These are phyloP conservation scores for Epichloe amarillans DNA, from an alignment of 2,329 filamentous ascomycete species.

Conservation along the genomic window DNA sequence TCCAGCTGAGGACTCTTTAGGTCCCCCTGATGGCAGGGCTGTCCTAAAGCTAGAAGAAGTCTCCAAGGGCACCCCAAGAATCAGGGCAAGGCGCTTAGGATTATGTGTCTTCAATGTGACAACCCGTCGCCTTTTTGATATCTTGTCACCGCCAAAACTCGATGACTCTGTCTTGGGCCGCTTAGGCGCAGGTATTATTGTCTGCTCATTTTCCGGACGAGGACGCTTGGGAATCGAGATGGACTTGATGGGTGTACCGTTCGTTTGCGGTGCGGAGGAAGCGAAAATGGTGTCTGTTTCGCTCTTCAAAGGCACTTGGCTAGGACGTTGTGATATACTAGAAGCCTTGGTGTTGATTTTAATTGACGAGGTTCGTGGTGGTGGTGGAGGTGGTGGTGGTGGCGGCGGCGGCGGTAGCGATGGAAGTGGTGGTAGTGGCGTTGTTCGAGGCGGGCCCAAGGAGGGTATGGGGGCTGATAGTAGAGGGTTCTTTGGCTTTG, in stretches of 20 bases:
- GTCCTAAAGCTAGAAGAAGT: slow-evolving; percentile 14
- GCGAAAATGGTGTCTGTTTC: slow-evolving; percentile 3
- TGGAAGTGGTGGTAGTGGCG: slow-evolving; percentile 7
- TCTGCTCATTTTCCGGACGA: slow-evolving; percentile 22
- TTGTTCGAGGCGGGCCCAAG: slow-evolving; percentile 19
- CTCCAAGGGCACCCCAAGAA: slow-evolving; percentile 18
- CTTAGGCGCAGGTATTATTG: slow-evolving; percentile 22
- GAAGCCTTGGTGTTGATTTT: slow-evolving; percentile 25
- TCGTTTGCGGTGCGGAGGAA: slow-evolving; percentile 2
- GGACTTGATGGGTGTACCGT: slow-evolving; percentile 7
- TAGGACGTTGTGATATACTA: slow-evolving; percentile 10
- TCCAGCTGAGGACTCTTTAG: slow-evolving; percentile 14
- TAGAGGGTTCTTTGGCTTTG: slow-evolving; percentile 18
- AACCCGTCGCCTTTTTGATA: slow-evolving; percentile 20
- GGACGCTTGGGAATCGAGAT: slow-evolving; percentile 20
- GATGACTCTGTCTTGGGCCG: slow-evolving; percentile 20
- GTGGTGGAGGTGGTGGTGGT: slow-evolving; percentile 17
- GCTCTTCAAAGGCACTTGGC: background rate
- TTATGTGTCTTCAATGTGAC: slow-evolving; percentile 24
- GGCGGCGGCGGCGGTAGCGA: too few species aligned
- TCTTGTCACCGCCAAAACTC: slow-evolving; percentile 10
- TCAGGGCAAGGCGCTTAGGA: slow-evolving; percentile 21
- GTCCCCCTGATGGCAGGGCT: slow-evolving; percentile 19
- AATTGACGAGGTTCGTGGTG: slow-evolving; percentile 23
- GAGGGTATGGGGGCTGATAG: slow-evolving; percentile 9